Evolutionary conservation across 108 stramenopile species (phyloP), one percentile per base, ranked within the genome.

Genomic region (Cyclotella baltica): DNA sequence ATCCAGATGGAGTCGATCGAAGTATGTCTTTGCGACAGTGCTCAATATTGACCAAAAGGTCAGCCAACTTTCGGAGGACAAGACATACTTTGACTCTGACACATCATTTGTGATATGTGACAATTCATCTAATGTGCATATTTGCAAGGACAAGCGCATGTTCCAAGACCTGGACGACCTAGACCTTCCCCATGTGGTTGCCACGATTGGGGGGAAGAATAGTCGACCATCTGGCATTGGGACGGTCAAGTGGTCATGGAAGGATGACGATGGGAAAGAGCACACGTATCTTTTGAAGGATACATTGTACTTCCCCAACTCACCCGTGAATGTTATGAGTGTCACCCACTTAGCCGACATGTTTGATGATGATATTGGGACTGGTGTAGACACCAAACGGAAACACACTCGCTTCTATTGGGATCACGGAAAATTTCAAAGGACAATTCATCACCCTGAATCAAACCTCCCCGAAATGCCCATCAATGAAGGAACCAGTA

Each of bases 401-500:
- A 3, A 47, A n/a, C 18, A 68, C 4, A 53, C 50, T 0, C 9
- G 31, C 28, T 33, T 68, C 10, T 68, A 33, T 68, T 68, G 67
- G 67, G 25, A 68, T 29, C 20, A 27, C 16, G 31, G 53, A 9
- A 53, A 48, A 18, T 30, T 28, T 35, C 19, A 13, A 34, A 1
- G 67, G 4, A 34, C 4, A 6, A 31, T 68, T 4, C 30, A 31
- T 13, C 51, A 68, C 25, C 28, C 67, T 4, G 31, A 10, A 2
- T 68, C 67, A 0, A 68, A 68, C 50, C 31, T 68, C 1, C 67
- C 51, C n/a, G 67, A 52, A 34, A 31, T 68, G 67, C 29, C 28
- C 29, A 68, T 68, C 28, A 68, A 68, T 25, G 29, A 52, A 2
- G 67, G 67, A 2, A 62, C 15, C 15, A 22, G 1, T 3, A 11